Evolutionary conservation across 768 basidiomycete species (phyloP).

Genomic region (Leccinum pellstonianum): DNA sequence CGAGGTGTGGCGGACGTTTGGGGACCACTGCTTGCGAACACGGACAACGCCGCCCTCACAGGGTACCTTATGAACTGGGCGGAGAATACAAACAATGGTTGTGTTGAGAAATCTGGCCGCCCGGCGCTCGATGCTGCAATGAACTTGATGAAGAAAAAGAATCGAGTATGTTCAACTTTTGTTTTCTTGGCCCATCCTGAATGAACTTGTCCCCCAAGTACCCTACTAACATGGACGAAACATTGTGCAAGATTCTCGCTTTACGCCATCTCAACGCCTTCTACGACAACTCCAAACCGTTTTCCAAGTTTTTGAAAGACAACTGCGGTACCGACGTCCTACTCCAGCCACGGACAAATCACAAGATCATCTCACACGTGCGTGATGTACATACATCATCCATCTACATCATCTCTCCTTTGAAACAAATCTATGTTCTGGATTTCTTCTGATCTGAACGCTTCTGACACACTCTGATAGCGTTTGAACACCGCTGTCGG

Average conservation of each 20-base stretch:
- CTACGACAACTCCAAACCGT: constrained; percentile 43
- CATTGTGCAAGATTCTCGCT: neutral
- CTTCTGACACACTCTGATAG: constrained; percentile 14
- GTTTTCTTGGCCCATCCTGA: neutral
- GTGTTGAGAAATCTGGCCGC: constrained; percentile 11
- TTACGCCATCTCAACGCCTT: constrained; percentile 18
- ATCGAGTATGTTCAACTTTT: constrained; percentile 14
- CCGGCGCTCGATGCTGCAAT: constrained; percentile 1
- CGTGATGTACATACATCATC: constrained; percentile 22
- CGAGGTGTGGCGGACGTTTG: constrained; percentile 33
- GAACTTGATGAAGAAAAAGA: constrained; percentile 12
- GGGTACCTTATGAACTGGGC: constrained; percentile 52
- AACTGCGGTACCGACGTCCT: constrained; percentile 15
- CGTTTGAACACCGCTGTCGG: constrained; percentile 29
- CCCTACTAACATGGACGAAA: constrained; percentile 2
- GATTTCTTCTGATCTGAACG: neutral
- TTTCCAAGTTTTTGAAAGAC: constrained; percentile 33
- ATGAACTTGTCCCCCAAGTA: constrained; percentile 12
- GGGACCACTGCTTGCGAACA: constrained; percentile 36
- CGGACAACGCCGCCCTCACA: constrained; percentile 33
- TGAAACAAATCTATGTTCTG: neutral
- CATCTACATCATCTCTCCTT: neutral
- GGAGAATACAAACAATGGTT: neutral
- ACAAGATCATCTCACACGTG: constrained; percentile 42
- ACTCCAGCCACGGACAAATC: constrained; percentile 27